Evolutionary conservation across 805 yeast genomes (phyloP).

Genomic region (Yamadazyma olivae): DNA sequence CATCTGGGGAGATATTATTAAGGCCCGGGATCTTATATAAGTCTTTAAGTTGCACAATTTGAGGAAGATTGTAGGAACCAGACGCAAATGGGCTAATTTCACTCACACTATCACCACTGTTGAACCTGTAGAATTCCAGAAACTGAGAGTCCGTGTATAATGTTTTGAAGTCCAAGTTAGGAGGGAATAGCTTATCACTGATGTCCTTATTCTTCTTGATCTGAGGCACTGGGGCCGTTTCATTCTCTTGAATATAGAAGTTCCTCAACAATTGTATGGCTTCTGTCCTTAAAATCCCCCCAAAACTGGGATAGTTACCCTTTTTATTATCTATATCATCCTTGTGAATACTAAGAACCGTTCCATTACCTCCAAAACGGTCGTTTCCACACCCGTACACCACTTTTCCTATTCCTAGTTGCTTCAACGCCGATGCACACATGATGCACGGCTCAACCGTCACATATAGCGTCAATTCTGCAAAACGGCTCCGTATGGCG

Average conservation of each 20-base stretch:
- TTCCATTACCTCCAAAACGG: conserved; percentile 95
- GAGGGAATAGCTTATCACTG: conserved; percentile 57
- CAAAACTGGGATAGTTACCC: conserved; percentile 53
- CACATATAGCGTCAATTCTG: conserved; percentile 71
- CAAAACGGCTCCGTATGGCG: conserved; percentile 29
- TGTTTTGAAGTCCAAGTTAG: conserved; percentile 48
- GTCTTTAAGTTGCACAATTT: too few relatives aligned
- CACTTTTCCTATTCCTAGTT: conserved; percentile 68
- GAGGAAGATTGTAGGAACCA: too few relatives aligned
- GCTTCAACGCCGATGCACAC: conserved; percentile 93
- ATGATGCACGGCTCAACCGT: conserved; percentile 98
- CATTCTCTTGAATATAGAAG: conserved; percentile 84
- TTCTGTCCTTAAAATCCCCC: conserved; percentile 78
- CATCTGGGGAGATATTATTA: conserved; percentile 9
- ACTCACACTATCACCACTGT: too few relatives aligned
- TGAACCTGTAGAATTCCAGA: conserved; percentile 28
- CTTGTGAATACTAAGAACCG: conserved; percentile 56
- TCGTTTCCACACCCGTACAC: conserved; percentile 94
- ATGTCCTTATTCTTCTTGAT: conserved; percentile 65
- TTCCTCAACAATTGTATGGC: conserved; percentile 78
- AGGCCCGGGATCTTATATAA: too few relatives aligned
- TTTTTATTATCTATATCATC: conserved; percentile 12
- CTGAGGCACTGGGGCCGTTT: conserved; percentile 78
- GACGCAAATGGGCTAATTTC: too few relatives aligned
- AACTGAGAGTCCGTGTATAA: conserved; percentile 56